phyloP scores from a whole-genome alignment of 345 rosid genomes.

The Bruguiera parviflora region DNA sequence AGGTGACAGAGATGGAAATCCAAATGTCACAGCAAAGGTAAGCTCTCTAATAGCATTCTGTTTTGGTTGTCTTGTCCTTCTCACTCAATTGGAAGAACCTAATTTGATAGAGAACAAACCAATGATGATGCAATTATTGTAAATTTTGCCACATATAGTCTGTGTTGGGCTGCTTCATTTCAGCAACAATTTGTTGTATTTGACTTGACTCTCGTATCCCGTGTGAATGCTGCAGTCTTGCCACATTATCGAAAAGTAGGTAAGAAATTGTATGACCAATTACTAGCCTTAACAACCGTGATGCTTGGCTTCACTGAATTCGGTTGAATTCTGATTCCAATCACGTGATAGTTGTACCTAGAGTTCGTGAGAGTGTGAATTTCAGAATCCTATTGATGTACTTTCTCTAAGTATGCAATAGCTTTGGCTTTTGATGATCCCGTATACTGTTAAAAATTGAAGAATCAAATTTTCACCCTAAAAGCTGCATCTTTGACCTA shows the following conservation, averaged over 20 bases:
- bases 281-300: not conserved
- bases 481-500: not conserved
- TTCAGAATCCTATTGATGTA: not conserved
- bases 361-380: not conserved
- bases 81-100: not conserved
- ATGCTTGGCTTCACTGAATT: not conserved
- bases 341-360: not conserved
- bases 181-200: not conserved
- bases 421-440: not conserved
- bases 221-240: not conserved
- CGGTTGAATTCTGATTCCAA: no score
- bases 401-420: not conserved
- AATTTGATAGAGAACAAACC: not conserved
- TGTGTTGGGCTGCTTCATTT: not conserved
- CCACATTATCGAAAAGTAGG: not conserved
- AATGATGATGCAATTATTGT: not conserved
- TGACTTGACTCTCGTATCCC: not conserved
- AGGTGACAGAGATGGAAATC: constrained; percentile 98
- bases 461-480: not conserved
- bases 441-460: not conserved
- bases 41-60: constrained; percentile 15
- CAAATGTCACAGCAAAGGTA: constrained; percentile 89
- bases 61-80: not conserved
- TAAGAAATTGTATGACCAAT: not conserved
- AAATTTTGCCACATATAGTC: not conserved